These are phyloP conservation scores for Cerioporus squamosus DNA, from an alignment of 1,284 basidiomycete species.

Conservation along the genomic window DNA sequence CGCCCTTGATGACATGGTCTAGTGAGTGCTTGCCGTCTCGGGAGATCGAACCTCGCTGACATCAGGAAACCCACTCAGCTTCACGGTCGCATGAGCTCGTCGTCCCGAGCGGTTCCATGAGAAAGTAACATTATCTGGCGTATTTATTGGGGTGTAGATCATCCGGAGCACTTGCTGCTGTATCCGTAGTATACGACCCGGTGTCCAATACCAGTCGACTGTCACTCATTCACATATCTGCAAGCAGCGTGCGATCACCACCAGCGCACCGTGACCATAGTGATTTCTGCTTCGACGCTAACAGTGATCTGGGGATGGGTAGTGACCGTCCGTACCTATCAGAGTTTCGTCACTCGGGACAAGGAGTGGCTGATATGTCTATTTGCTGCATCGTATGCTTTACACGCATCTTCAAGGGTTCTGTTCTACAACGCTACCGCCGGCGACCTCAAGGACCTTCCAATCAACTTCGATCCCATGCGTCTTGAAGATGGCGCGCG, in stretches of 20 bases:
- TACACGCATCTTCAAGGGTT: background rate
- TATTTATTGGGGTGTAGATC: conserved; percentile 15
- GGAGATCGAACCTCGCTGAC: background rate
- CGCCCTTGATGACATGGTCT: conserved; percentile 51
- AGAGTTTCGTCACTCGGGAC: background rate
- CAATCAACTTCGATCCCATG: conserved; percentile 83
- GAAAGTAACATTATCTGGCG: conserved; percentile 1
- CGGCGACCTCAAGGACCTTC: conserved; percentile 72
- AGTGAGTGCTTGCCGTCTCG: conserved; percentile 29
- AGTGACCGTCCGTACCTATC: background rate
- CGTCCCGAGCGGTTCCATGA: too few relatives aligned
- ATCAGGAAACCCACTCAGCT: background rate
- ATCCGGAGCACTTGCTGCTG: background rate
- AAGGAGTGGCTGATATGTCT: background rate
- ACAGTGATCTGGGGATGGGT: too few relatives aligned
- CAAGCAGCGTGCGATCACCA: too few relatives aligned
- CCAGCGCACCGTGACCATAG: too few relatives aligned
- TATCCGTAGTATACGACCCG: conserved; percentile 3
- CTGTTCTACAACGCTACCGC: conserved; percentile 47
- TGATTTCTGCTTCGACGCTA: too few relatives aligned
- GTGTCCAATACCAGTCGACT: conserved; percentile 7
- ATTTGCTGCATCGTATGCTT: background rate
- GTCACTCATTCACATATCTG: background rate
- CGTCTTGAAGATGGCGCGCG: conserved; percentile 72
- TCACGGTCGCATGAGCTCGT: conserved; percentile 4